Evolutionary conservation across 495 filamentous ascomycete genomes (phyloP).

Genomic region (Annulohypoxylon maeteangense): DNA sequence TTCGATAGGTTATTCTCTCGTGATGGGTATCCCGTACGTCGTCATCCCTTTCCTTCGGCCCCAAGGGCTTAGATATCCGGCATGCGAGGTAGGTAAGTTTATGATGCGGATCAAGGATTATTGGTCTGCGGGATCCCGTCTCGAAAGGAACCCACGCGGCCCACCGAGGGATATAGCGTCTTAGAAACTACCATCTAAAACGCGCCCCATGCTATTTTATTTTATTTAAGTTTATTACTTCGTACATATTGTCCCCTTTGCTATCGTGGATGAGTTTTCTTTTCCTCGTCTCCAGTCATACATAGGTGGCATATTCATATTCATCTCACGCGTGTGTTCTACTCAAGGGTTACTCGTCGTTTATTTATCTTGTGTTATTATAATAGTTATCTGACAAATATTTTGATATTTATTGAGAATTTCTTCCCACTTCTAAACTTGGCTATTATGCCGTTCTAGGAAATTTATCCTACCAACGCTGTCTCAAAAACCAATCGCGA

Average conservation of each 20-base stretch:
- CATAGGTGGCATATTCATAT: neutral
- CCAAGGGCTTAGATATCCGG: neutral
- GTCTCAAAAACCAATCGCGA: neutral
- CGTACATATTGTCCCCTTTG: constrained; percentile 6
- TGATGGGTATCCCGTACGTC: neutral
- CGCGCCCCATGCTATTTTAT: constrained; percentile 17
- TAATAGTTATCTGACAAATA: neutral
- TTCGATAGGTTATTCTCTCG: constrained; percentile 8
- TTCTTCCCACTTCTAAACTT: neutral
- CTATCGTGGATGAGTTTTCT: neutral
- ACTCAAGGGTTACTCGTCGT: neutral
- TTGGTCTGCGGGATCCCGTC: constrained; percentile 30
- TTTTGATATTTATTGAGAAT: constrained; percentile 8
- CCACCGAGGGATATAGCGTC: constrained; percentile 17
- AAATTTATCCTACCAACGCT: neutral
- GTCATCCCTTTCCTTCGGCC: neutral
- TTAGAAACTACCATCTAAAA: neutral
- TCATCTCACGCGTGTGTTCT: neutral
- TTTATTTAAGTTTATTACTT: too few species aligned
- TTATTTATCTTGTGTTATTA: neutral
- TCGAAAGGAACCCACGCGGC: constrained; percentile 30
- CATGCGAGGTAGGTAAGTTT: neutral
- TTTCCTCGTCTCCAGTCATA: neutral
- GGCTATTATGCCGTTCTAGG: neutral
- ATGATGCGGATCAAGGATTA: constrained; percentile 18